A percentile compares a stretch with the other conserved stretches of the same genome.
Conservation (phyloP, 139 green algal species). For the Nannochloris sp. region DNA sequence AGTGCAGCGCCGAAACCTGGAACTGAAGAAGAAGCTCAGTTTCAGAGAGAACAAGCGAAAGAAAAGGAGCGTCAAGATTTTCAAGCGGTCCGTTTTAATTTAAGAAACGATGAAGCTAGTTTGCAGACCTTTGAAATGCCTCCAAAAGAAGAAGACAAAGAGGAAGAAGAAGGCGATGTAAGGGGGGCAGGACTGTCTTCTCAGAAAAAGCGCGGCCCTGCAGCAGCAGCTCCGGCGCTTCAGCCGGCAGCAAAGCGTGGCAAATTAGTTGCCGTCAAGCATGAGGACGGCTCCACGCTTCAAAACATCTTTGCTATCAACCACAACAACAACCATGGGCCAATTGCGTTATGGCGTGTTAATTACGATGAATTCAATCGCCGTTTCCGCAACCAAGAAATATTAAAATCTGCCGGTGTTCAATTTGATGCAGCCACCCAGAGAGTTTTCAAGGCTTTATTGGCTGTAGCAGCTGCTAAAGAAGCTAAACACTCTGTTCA, state of each 20-base stretch:
- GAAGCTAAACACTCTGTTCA: too few relatives aligned
- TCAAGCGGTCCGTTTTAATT: neutral
- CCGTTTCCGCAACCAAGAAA: conserved; percentile 31
- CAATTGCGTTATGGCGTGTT: conserved; percentile 55
- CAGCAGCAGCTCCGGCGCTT: neutral
- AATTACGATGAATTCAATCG: conserved; percentile 49
- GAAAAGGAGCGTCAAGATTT: neutral
- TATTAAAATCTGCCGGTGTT: conserved; percentile 30
- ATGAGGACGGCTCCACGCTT: too few relatives aligned
- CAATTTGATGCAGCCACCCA: conserved; percentile 32
- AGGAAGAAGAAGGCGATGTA: too few relatives aligned
- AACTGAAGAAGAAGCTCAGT: conserved; percentile 26
- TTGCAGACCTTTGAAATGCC: neutral
- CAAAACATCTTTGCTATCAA: too few relatives aligned
- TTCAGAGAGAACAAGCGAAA: neutral
- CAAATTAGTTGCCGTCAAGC: neutral
- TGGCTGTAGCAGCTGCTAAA: too few relatives aligned
- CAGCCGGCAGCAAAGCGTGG: neutral
- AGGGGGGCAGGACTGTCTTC: too few relatives aligned
- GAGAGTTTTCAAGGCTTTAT: conserved; percentile 42
- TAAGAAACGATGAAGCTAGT: neutral
- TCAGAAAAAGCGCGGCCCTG: too few relatives aligned
- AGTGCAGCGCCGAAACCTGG: conserved; percentile 20
- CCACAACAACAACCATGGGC: conserved; percentile 35
- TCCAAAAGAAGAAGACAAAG: neutral